Evolutionary conservation across 1,284 basidiomycete species (phyloP), one percentile per base, ranked within the genome.

Genomic region (Trichosporon sp.): DNA sequence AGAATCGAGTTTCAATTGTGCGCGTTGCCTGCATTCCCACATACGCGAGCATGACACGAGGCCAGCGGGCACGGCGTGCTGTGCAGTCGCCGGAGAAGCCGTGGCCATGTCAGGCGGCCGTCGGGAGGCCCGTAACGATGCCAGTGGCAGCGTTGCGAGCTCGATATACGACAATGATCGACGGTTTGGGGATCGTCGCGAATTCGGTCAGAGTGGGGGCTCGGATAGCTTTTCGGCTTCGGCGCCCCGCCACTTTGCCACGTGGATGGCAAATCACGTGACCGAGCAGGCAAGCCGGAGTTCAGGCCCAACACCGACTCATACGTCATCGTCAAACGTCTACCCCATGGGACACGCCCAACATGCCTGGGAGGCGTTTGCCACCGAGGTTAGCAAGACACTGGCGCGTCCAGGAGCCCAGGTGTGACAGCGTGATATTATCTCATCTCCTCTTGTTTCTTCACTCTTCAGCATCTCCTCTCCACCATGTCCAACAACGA

Each of bases 401-500:
- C 47, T 51, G 47, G 47, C 47, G 47, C 47, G n/a, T 21, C 21
- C 56, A n/a, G 38, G 56, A 9, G 3, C 13, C 53, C 25, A 29
- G 6, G 27, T 60, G 56, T 60, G 27, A 60, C 56, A 7, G 29
- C 56, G 56, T 60, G 56, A 60, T 60, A n/a, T 31, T 29, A 4
- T 60, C 7, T n/a, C 56, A 31, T 60, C 27, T 31, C 7, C 15
- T 60, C 56, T 60, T 60, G 15, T 15, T 8, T 31, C 11, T 15
- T 31, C 56, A 18, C 62, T 44, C 32, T 35, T 8, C n/a, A 63
- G 21, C 9, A 27, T n/a, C 38, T n/a, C 12, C 11, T 53, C 60
- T 11, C 23, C 68, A 69, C 35, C 31, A 75, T 75, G 72, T 75
- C 73, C 27, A 73, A 25, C 56, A 65, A 65, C 64, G 12, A 68